phyloP scores from a whole-genome alignment of 2,329 filamentous ascomycete species.

The Xylariaceae sp. region DNA sequence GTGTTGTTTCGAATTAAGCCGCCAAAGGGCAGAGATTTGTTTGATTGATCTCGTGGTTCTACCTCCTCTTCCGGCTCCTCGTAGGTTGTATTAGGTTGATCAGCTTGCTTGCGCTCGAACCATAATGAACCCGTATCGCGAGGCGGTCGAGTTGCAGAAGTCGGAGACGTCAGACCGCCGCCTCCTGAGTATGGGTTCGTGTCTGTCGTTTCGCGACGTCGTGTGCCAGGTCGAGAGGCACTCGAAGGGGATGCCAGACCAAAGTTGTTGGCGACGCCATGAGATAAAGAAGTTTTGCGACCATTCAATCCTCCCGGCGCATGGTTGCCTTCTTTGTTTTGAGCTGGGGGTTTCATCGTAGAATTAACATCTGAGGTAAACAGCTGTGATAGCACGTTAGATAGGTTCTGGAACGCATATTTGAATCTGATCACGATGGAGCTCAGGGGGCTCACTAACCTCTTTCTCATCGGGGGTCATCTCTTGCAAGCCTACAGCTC shows the following conservation, averaged over 20 bases:
- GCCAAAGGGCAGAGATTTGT: constrained; percentile 36
- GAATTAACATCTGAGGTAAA: constrained; percentile 90
- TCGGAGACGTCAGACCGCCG: constrained; percentile 55
- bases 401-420: not conserved
- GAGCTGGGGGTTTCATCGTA: constrained; percentile 77
- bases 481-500: constrained; percentile 68
- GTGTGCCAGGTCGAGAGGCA: constrained; percentile 65
- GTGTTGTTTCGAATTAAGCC: constrained; percentile 53
- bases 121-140: constrained; percentile 60
- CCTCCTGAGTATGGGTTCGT: constrained; percentile 56
- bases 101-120: constrained; percentile 50
- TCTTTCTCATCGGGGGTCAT: constrained; percentile 62
- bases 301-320: constrained; percentile 56
- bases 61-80: constrained; percentile 47
- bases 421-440: not conserved
- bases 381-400: constrained; percentile 45
- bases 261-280: constrained; percentile 60
- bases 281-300: constrained; percentile 80
- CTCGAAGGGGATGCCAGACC: constrained; percentile 70
- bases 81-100: constrained; percentile 47
- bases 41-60: constrained; percentile 23
- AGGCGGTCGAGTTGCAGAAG: constrained; percentile 51
- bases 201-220: constrained; percentile 78
- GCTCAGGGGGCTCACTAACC: constrained; percentile 34
- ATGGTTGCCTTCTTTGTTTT: constrained; percentile 62